Conservation (phyloP, 345 rosid genomes). For the Pistacia integerrima region DNA sequence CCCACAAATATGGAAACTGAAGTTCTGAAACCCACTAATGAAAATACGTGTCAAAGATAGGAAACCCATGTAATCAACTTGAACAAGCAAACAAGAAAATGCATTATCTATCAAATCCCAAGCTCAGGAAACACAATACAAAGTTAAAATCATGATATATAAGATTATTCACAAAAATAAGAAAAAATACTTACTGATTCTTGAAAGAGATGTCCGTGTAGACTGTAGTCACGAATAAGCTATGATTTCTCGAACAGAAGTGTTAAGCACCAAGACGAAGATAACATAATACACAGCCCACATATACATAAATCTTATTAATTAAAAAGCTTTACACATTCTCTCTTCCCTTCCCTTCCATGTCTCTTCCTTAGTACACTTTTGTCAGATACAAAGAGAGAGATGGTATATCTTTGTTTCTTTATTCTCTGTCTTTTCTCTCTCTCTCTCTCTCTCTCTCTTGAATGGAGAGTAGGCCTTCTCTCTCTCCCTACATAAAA, state of each 20-base stretch:
- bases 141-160: neutral
- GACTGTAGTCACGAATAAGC: neutral
- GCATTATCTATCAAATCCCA: conserved; percentile 8
- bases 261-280: conserved; percentile 19
- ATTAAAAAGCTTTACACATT: neutral
- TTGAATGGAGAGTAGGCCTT: conserved; percentile 19
- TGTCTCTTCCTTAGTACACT: conserved; percentile 12
- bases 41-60: neutral
- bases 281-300: neutral
- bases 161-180: neutral
- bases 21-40: neutral
- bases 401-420: neutral
- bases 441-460: conserved; percentile 10
- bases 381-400: neutral
- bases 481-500: neutral
- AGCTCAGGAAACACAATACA: neutral
- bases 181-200: conserved; percentile 27
- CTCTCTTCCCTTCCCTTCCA: conserved; percentile 11
- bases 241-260: conserved; percentile 8
- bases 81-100: conserved; percentile 4
- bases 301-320: neutral
- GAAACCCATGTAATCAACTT: neutral
- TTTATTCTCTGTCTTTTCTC: conserved; percentile 8
- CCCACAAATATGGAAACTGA: neutral
- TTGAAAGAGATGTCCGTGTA: neutral